Evolutionary conservation across 164 flowering plant species (phyloP).

Genomic region (Akebia trifoliata): DNA sequence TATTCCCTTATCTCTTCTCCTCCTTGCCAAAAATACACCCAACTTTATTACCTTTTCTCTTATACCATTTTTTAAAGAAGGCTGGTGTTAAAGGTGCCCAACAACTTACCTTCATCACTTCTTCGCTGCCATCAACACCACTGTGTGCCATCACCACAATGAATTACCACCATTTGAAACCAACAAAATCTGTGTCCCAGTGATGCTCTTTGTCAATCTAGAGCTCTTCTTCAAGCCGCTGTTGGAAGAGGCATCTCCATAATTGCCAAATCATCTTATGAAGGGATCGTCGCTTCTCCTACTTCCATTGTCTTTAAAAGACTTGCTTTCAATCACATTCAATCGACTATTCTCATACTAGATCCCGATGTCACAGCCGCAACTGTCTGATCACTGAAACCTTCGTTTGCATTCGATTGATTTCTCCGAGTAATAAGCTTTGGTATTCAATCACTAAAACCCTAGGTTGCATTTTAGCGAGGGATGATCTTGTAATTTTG

Average conservation of each 20-base stretch:
- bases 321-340: conserved; percentile 87
- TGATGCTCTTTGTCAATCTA: conserved; percentile 94
- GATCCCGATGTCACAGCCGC: conserved; percentile 98
- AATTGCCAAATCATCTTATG: conserved; percentile 80
- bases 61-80: too few relatives aligned
- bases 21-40: too few relatives aligned
- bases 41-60: too few relatives aligned
- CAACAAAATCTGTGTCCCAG: conserved; percentile 98
- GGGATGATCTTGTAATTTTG: conserved; percentile 85
- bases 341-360: conserved; percentile 90
- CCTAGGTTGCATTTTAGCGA: conserved; percentile 81
- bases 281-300: conserved; percentile 91
- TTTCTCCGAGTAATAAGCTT: conserved; percentile 63
- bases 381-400: conserved; percentile 85
- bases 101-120: too few relatives aligned
- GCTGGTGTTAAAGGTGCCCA: too few relatives aligned
- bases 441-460: conserved; percentile 86
- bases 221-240: conserved; percentile 90
- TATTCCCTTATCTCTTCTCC: too few relatives aligned
- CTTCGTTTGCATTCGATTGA: conserved; percentile 71
- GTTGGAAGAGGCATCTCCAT: conserved; percentile 90
- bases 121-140: too few relatives aligned
- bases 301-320: conserved; percentile 91
- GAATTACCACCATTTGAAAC: too few relatives aligned
- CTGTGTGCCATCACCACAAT: too few relatives aligned